Conservation (phyloP, 352 stramenopile species). For the Phytophthora kernoviae region DNA sequence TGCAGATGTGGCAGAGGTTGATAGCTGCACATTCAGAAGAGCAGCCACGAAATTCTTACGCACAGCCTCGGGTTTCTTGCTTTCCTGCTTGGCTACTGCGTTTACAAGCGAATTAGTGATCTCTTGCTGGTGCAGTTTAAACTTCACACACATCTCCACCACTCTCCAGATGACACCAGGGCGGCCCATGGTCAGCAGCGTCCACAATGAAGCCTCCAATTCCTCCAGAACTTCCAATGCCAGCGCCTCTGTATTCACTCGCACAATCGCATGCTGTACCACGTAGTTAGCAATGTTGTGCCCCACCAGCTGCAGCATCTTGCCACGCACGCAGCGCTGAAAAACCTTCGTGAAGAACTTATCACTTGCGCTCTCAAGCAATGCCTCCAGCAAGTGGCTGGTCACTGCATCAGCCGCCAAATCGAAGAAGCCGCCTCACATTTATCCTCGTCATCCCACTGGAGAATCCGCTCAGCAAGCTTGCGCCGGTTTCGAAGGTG, state of each 20-base stretch:
- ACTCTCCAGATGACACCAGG: constrained; percentile 81
- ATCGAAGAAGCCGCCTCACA: constrained; percentile 66
- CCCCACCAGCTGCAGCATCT: constrained; percentile 72
- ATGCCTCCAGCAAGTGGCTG: constrained; percentile 75
- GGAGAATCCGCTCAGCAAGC: constrained; percentile 66
- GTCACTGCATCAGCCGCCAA: constrained; percentile 75
- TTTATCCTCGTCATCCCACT: constrained; percentile 67
- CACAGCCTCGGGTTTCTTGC: constrained; percentile 76
- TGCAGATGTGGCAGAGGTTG: constrained; percentile 47
- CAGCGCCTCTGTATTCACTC: constrained; percentile 45
- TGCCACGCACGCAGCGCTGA: constrained; percentile 58
- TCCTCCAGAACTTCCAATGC: constrained; percentile 63
- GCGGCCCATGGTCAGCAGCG: constrained; percentile 69
- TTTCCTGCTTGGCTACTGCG: constrained; percentile 77
- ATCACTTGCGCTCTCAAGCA: constrained; percentile 64
- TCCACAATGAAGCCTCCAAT: constrained; percentile 66
- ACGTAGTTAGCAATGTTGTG: constrained; percentile 86
- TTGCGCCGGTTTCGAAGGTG: constrained; percentile 51
- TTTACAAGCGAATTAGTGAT: constrained; percentile 60
- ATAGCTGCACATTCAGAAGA: constrained; percentile 68
- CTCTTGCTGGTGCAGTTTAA: constrained; percentile 53
- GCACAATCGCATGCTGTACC: constrained; percentile 73
- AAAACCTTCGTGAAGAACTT: constrained; percentile 75
- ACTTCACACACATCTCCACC: constrained; percentile 73
- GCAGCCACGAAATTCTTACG: constrained; percentile 69